Base-by-base conservation (phyloP, 2,329 filamentous ascomycete genomes). In the Stagonosporopsis chrysanthemi region DNA sequence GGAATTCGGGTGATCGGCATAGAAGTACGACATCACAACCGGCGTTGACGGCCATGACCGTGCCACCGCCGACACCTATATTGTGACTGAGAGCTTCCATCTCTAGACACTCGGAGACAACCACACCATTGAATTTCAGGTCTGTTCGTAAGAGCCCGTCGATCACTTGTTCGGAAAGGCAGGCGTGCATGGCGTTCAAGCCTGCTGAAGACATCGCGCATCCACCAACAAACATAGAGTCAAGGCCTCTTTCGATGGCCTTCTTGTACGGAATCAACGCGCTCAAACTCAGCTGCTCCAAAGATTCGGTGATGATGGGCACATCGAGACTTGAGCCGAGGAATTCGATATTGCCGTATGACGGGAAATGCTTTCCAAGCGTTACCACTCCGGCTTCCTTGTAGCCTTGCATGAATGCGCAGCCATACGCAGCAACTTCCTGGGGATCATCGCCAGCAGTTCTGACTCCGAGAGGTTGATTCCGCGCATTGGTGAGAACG, bases 51-150 rank as follows among this genome's bases (percentile, higher is more conserved):
- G 95, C 95, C 92, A 97, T 97, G 66, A 98, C 92, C 0, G 94
- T 97, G 12, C 95, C 95, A 38, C 95, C 94, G 65, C 94, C 92
- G 17, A 99, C 92, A n/a, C 94, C 94, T 46, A 98, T 95, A 68
- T 97, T 96, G 71, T 96, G 91, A 63, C 92, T 95, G 8, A 98
- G 84, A 0, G 93, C 92, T 71, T 97, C 93, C 94, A 98, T 98
- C 74, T 97, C 94, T 7, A 98, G 80, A 65, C 94, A 98, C 72
- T 98, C 94, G 0, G 93, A 97, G 46, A 98, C 92, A 23, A 95
- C 92, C 2, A 98, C 93, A 1, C 94, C 94, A 46, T 91, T 86
- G 68, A 98, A 98, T 2, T 90, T 90, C 23, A 98, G 84, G 64
- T 97, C 92, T 58, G 90, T 89, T n/a, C 94, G 86, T 3, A 98